These are phyloP conservation scores for Ascocoryne sarcoides DNA, from an alignment of 2,329 filamentous ascomycete genomes.

Conservation along the genomic window DNA sequence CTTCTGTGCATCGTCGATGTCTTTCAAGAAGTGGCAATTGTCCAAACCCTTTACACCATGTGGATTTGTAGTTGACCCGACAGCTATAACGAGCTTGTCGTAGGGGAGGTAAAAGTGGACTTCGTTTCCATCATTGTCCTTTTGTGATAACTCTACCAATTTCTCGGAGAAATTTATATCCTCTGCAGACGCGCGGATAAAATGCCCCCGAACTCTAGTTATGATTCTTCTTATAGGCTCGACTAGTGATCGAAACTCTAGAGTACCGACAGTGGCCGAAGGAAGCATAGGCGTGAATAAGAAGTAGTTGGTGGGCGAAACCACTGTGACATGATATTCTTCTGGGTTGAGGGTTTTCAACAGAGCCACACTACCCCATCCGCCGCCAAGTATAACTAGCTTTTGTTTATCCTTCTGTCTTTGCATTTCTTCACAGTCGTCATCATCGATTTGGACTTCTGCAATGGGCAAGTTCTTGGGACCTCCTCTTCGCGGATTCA, in stretches of 20 bases:
- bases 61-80: slow-evolving; percentile 86
- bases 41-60: slow-evolving; percentile 94
- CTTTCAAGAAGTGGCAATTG: slow-evolving; percentile 89
- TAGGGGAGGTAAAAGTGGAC: slow-evolving; percentile 89
- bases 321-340: slow-evolving; percentile 91
- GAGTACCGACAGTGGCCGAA: slow-evolving; percentile 89
- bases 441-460: slow-evolving; percentile 80
- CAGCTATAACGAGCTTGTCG: slow-evolving; percentile 88
- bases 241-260: slow-evolving; percentile 83
- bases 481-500: slow-evolving; percentile 73
- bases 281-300: slow-evolving; percentile 97
- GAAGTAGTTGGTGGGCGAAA: slow-evolving; percentile 94
- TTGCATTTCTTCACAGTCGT: slow-evolving; percentile 64
- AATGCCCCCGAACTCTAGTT: slow-evolving; percentile 71
- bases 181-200: slow-evolving; percentile 77
- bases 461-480: slow-evolving; percentile 93
- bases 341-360: slow-evolving; percentile 84
- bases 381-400: slow-evolving; percentile 84
- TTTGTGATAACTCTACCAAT: slow-evolving; percentile 75
- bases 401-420: slow-evolving; percentile 79
- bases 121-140: slow-evolving; percentile 61
- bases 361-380: slow-evolving; percentile 89
- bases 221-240: slow-evolving; percentile 88
- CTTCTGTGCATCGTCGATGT: slow-evolving; percentile 81
- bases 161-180: slow-evolving; percentile 89